phyloP scores from a whole-genome alignment of 805 yeast species.

The Debaryomyces maramus region DNA sequence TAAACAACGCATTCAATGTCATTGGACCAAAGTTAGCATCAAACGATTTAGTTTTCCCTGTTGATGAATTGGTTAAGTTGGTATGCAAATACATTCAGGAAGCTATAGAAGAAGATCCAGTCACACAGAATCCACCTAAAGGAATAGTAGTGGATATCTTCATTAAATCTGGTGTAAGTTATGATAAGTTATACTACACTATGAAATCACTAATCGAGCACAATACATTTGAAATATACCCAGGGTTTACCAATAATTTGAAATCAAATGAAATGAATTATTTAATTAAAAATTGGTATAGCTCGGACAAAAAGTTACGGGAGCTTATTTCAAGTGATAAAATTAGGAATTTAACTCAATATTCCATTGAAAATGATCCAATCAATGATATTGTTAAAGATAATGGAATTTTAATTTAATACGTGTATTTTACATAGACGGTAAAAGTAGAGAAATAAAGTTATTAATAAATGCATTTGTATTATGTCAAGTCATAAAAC shows the following conservation, averaged over 20 bases:
- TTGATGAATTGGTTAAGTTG: slow-evolving; percentile 65
- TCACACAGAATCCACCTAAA: slow-evolving; percentile 38
- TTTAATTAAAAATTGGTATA: slow-evolving; percentile 67
- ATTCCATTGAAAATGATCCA: slow-evolving; percentile 58
- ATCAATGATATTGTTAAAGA: slow-evolving; percentile 31
- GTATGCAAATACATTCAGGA: slow-evolving; percentile 54
- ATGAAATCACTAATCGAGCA: slow-evolving; percentile 64
- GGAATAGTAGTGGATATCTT: slow-evolving; percentile 67
- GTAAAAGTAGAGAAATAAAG: not conserved
- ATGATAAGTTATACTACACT: slow-evolving; percentile 63
- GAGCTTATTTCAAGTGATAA: slow-evolving; percentile 52
- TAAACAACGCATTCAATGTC: slow-evolving; percentile 40
- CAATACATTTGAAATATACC: slow-evolving; percentile 51
- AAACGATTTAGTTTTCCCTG: slow-evolving; percentile 79
- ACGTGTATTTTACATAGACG: slow-evolving; percentile 1
- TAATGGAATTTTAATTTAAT: slow-evolving; percentile 12
- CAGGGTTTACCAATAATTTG: slow-evolving; percentile 42
- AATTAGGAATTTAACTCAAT: slow-evolving; percentile 45
- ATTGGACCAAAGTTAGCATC: slow-evolving; percentile 66
- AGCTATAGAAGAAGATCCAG: slow-evolving; percentile 32
- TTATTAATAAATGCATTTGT: slow-evolving; percentile 4
- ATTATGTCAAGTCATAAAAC: slow-evolving; percentile 44
- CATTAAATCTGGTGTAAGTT: slow-evolving; percentile 60
- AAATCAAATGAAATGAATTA: slow-evolving; percentile 57
- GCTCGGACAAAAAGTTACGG: slow-evolving; percentile 60